phyloP scores from a whole-genome alignment of 2,329 filamentous ascomycete genomes.

The Neofusicoccum kwambonambiense region DNA sequence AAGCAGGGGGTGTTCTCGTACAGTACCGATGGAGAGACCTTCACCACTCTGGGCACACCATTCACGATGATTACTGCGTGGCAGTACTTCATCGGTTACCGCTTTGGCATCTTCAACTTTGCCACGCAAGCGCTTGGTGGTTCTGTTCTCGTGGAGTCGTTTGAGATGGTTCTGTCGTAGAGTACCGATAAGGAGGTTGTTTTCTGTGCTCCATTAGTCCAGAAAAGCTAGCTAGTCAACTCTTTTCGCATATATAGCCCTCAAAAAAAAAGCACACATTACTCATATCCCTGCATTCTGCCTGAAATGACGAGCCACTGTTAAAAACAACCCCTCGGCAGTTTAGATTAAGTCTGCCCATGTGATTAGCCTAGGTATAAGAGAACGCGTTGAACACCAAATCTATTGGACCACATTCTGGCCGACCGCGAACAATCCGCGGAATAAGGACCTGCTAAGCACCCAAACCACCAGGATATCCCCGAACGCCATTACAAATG shows the following conservation, averaged over 20 bases:
- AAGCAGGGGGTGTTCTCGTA: slow-evolving; percentile 36
- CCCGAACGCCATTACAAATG: slow-evolving; percentile 10
- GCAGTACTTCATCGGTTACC: slow-evolving; percentile 41
- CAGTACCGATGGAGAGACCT: slow-evolving; percentile 36
- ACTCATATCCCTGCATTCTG: too few species aligned
- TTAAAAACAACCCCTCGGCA: too few species aligned
- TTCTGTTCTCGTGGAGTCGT: slow-evolving; percentile 27
- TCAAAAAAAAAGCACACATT: neutral
- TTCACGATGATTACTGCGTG: slow-evolving; percentile 37
- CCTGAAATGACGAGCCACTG: too few species aligned
- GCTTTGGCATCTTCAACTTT: slow-evolving; percentile 41
- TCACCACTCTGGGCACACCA: slow-evolving; percentile 30
- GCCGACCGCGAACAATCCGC: neutral
- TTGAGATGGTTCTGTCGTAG: slow-evolving; percentile 22
- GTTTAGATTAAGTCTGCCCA: too few species aligned
- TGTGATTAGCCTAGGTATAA: too few species aligned
- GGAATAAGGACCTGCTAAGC: neutral
- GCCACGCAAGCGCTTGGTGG: slow-evolving; percentile 37
- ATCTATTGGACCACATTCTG: neutral
- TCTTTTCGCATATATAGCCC: neutral
- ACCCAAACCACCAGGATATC: slow-evolving; percentile 12
- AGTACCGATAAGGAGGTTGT: neutral
- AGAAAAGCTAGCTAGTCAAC: neutral
- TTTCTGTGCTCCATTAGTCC: neutral
- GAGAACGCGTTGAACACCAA: neutral